Conservation (phyloP, 2,329 filamentous ascomycete species). For the Nemania sp. region DNA sequence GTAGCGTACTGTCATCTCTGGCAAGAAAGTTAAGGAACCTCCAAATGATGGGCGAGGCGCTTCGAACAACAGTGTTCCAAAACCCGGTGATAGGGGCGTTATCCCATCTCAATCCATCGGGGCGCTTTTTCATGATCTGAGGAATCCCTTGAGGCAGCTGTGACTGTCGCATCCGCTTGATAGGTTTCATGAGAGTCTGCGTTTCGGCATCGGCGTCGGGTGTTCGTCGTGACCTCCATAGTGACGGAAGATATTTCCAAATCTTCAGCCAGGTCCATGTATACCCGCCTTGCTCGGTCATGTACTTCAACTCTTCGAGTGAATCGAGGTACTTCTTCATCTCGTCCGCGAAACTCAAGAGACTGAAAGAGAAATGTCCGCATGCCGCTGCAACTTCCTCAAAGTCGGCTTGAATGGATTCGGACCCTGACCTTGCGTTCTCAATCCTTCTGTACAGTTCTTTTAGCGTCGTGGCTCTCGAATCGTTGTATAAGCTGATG, state of each 20-base stretch:
- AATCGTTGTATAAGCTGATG: constrained; percentile 74
- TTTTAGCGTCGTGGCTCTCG: constrained; percentile 74
- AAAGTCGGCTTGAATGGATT: constrained; percentile 85
- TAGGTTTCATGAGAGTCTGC: constrained; percentile 44
- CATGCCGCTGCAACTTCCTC: constrained; percentile 98
- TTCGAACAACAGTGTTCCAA: constrained; percentile 47
- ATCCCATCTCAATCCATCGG: constrained; percentile 60
- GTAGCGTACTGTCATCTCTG: constrained; percentile 55
- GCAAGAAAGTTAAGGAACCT: constrained; percentile 51
- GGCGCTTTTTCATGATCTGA: constrained; percentile 53
- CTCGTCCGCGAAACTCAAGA: constrained; percentile 89
- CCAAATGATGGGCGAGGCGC: constrained; percentile 51
- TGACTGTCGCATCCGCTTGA: constrained; percentile 55
- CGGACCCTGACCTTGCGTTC: constrained; percentile 66
- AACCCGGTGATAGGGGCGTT: constrained; percentile 47
- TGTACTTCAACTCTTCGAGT: constrained; percentile 80
- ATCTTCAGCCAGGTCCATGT: constrained; percentile 87
- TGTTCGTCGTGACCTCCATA: constrained; percentile 32
- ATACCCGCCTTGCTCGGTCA: constrained; percentile 62
- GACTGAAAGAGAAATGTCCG: constrained; percentile 91
- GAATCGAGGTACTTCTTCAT: constrained; percentile 81
- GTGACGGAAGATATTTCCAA: constrained; percentile 57
- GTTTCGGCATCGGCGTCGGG: constrained; percentile 48
- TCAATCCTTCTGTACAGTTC: constrained; percentile 81
- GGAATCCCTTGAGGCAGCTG: constrained; percentile 61